Base-by-base conservation (phyloP, 148 eudicot species). In the Vaccinium myrtillus region DNA sequence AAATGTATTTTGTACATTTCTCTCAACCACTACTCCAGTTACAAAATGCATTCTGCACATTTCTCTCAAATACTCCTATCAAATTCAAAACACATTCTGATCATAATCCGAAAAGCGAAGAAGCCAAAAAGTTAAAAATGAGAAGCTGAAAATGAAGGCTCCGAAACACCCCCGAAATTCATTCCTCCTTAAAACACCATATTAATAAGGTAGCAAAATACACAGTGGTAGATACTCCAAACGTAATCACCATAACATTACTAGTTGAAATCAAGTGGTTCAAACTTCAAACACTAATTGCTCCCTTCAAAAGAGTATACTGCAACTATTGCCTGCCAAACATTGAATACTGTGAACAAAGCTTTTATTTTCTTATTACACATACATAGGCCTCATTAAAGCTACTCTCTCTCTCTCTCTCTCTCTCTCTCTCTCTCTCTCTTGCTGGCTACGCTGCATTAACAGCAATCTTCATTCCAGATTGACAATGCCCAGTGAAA, bases 391-490 rank as follows among this genome's bases (percentile, higher is more conserved):
- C 19, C 58, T 51, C 21, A 51, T 51, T 25, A 50, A 1, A 46
- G 2, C 16, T 53, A 8, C 50, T 10, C 53, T 8, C 79, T 51
- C 25, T 51, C 58, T 32, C 79, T 77, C 69, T 79, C 56, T 77
- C 58, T 77, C 65, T 53, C 81, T 53, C 65, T 25, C 59, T 25
- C 81, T 53, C 49, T 77, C 46, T 25, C 21, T 30, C 23, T 54
- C 73, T 12, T 15, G 2, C 2, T 49, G 51, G 21, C 84, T 88
- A 88, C 25, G 65, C 48, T 76, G 94, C 92, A 63, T 43, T 89
- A 58, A 89, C 80, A 81, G 93, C 92, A 55, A 93, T 88, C 86
- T 93, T 93, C 95, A 93, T 91, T 80, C 92, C 93, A 74, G 88
- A 53, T 21, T 83, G 59, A 67, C 96, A 93, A 50, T 93, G 94